These are phyloP conservation scores for Mortierella sp. DNA, from an alignment of 371 early-diverging fungal species.

Conservation along the genomic window DNA sequence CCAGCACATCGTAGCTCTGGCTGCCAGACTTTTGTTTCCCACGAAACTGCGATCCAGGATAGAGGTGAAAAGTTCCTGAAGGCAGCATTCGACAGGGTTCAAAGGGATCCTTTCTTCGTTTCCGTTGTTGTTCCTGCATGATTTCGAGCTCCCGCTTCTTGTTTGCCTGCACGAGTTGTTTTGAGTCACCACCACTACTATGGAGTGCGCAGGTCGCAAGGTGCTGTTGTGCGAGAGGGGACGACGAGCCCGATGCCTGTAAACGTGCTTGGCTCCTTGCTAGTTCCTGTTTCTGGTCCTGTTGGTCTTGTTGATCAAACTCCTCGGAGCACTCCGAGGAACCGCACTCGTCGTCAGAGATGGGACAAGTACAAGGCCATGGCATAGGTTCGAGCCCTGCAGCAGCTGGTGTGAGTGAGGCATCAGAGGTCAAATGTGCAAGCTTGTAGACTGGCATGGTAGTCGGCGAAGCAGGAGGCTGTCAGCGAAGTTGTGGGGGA, in stretches of 20 bases:
- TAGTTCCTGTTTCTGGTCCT: background rate
- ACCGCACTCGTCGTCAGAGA: background rate
- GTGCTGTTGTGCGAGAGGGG: background rate
- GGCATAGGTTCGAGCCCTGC: background rate
- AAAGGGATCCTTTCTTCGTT: slow-evolving; percentile 28
- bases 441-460: slow-evolving; percentile 19
- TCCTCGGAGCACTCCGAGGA: background rate
- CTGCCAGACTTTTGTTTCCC: slow-evolving; percentile 78
- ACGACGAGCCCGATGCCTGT: no score
- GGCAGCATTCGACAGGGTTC: slow-evolving; percentile 13
- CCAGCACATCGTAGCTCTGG: slow-evolving; percentile 76
- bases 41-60: slow-evolving; percentile 73
- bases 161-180: slow-evolving; percentile 17
- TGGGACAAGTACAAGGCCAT: slow-evolving; percentile 14
- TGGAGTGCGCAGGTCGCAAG: slow-evolving; percentile 11
- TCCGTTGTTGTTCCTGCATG: slow-evolving; percentile 5
- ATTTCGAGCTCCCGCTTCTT: slow-evolving; percentile 2
- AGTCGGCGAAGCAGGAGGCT: background rate
- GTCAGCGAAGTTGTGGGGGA: background rate
- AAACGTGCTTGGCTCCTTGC: background rate
- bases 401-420: background rate
- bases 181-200: slow-evolving; percentile 1
- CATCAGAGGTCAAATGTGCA: slow-evolving; percentile 1
- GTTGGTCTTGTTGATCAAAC: background rate
- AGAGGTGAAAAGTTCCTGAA: slow-evolving; percentile 57